Conservation (phyloP, 2,329 filamentous ascomycete genomes). For the Penicillium hordei region DNA sequence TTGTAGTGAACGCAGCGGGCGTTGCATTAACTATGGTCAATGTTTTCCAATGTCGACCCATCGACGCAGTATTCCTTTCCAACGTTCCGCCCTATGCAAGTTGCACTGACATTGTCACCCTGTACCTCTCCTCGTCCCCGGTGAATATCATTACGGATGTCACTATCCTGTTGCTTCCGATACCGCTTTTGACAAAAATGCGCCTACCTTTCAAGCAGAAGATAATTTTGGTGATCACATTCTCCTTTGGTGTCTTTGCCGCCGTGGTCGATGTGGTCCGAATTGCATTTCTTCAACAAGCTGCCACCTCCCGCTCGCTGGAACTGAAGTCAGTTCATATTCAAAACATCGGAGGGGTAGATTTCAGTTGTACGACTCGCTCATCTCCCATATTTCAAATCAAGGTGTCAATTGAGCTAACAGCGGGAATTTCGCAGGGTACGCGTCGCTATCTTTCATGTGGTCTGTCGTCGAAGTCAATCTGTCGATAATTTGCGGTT, state of each 20-base stretch:
- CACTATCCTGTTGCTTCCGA: constrained; percentile 80
- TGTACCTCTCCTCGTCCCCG: constrained; percentile 73
- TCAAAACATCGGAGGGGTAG: constrained; percentile 45
- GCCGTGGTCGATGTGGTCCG: constrained; percentile 84
- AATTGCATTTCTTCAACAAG: constrained; percentile 84
- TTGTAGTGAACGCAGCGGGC: constrained; percentile 76
- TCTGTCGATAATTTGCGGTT: constrained; percentile 83
- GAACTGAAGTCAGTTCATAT: constrained; percentile 29
- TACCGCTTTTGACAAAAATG: constrained; percentile 86
- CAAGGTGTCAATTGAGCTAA: constrained; percentile 4
- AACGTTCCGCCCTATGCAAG: constrained; percentile 47
- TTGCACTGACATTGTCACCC: constrained; percentile 62
- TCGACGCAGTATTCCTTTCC: constrained; percentile 65
- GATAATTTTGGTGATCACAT: constrained; percentile 80
- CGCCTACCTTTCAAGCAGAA: constrained; percentile 82
- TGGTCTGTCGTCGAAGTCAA: constrained; percentile 94
- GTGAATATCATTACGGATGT: constrained; percentile 91
- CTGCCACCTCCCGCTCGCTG: constrained; percentile 47
- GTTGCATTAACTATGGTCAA: constrained; percentile 80
- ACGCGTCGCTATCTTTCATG: constrained; percentile 82
- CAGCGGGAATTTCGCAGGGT: constrained; percentile 60
- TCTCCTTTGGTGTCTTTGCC: constrained; percentile 83
- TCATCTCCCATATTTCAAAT: not conserved
- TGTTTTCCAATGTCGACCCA: constrained; percentile 79
- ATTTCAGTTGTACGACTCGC: constrained; percentile 52